Evolutionary conservation across 2,329 filamentous ascomycete genomes (phyloP), one percentile per base, ranked within the genome.

Genomic region (Aspergillus sp.): DNA sequence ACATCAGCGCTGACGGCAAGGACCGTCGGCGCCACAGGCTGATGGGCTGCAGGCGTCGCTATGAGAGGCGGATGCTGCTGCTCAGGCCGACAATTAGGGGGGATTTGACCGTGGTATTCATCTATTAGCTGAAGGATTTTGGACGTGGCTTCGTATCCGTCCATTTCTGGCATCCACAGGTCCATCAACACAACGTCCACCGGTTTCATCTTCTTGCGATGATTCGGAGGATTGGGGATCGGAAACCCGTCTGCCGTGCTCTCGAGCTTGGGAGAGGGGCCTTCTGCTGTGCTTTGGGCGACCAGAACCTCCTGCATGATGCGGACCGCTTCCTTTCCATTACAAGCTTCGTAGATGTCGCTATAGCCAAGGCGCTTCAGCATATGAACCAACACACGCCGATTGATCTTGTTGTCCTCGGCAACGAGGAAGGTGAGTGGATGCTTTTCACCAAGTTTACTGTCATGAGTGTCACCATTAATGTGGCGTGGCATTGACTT

Each of bases 91-190:
- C 41, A 59, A 65, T 56, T 60, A 48, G 57, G 62, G 39, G 51
- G 66, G 17, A 68, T 56, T 49, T 70, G 67, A 27, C 67, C 61
- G 19, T 70, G 69, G 41, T 76, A 70, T 49, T 77, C 71, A 44
- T 77, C 73, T n/a, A 79, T 71, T 78, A 87, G 82, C 23, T 78
- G 75, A 10, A 89, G 74, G 47, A 91, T 91, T 50, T 80, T 78
- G 66, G 84, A 81, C 0, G 88, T 85, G 2, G 88, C 88, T 69
- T 90, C 84, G 64, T 89, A 90, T 1, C 88, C 88, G 68, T 90
- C 88, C 80, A 90, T 87, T 64, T 86, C 80, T 0, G 88, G 88
- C 87, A 91, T 91, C 88, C 88, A 91, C 8, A 91, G 81, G 73
- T 91, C 88, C 88, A 91, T 91, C 47, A 90, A 76, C 23, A 91